A percentile compares a stretch with the other conserved stretches of the same genome.
phyloP scores from a whole-genome alignment of 805 yeast species.

The Saccharomyces kudriavzevii region DNA sequence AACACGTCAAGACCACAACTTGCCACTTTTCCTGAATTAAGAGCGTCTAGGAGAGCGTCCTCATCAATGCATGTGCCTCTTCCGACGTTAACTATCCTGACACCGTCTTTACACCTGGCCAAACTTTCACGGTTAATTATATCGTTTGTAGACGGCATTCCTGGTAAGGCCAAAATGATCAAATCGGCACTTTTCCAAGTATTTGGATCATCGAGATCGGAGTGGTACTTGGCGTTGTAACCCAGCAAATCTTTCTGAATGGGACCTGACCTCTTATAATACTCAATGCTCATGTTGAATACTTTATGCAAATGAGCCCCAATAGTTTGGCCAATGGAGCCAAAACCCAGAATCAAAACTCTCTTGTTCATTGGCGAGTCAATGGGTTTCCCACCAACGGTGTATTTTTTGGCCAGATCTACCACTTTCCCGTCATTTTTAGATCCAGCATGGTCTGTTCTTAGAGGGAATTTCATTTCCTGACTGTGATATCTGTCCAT shows the following conservation, averaged over 20 bases:
- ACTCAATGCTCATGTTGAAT: constrained; percentile 58
- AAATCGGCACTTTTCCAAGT: constrained; percentile 41
- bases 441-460: constrained; percentile 15
- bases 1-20: constrained; percentile 71
- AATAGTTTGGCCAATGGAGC: constrained; percentile 61
- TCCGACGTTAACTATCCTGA: constrained; percentile 66
- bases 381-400: constrained; percentile 39
- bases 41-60: constrained; percentile 51
- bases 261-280: constrained; percentile 46
- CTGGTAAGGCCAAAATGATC: constrained; percentile 61
- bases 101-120: constrained; percentile 41
- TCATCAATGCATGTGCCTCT: constrained; percentile 66
- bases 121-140: constrained; percentile 45
- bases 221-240: constrained; percentile 38
- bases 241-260: constrained; percentile 34
- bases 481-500: constrained; percentile 25
- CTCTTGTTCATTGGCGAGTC: constrained; percentile 49
- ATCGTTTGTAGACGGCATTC: constrained; percentile 47
- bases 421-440: constrained; percentile 10
- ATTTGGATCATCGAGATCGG: constrained; percentile 36
- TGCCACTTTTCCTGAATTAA: constrained; percentile 49
- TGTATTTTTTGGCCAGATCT: constrained; percentile 36
- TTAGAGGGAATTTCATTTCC: constrained; percentile 9
- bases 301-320: constrained; percentile 44
- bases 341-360: constrained; percentile 66